Evolutionary conservation across 306 rosid genomes (phyloP), one percentile per base, ranked within the genome.

Genomic region (Inga leiocalycina): DNA sequence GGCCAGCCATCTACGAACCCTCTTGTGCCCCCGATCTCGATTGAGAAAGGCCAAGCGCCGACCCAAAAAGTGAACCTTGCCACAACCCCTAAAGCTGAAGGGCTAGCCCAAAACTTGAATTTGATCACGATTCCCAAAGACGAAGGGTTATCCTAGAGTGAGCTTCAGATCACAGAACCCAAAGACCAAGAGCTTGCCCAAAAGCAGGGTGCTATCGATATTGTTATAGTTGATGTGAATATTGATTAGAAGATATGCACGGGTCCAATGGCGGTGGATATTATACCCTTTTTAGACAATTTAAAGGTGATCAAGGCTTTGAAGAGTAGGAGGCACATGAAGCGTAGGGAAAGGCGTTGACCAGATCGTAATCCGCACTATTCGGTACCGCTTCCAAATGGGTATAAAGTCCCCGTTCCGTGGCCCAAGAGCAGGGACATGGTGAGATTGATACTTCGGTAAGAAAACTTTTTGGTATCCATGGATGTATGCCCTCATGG

Each of bases 351-450:
- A 86, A 91, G 99, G 71, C 97, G 94, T 80, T 96, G 99, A 78
- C 98, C 98, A 14, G 43, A 51, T 45, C 86, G 86, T 16, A 79
- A 72, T 62, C 87, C 85, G 0, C 67, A 78, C 13, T 96, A 98
- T 78, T 87, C 92, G 94, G 74, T 89, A 35, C 93, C 94, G 2
- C 91, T 94, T 71, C 95, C 99, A 3, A 20, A 41, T 16, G 98
- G 97, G 19, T 94, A 96, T 65, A 90, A 86, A 88, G 74, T 70
- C 39, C 97, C 89, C 35, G 89, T 94, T 83, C 89, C 88, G 37
- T 94, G 99, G 99, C 97, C 98, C 52, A 88, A 96, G 88, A 96
- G 99, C 91, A 91, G 97, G 91, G 99, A 96, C 88, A 96, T 91
- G 99, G 99, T 97, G 98, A 92, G 98, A 89, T 91, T 93, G 82